Evolutionary conservation across 345 rosid species (phyloP).

Genomic region (Eucalyptus cloeziana): DNA sequence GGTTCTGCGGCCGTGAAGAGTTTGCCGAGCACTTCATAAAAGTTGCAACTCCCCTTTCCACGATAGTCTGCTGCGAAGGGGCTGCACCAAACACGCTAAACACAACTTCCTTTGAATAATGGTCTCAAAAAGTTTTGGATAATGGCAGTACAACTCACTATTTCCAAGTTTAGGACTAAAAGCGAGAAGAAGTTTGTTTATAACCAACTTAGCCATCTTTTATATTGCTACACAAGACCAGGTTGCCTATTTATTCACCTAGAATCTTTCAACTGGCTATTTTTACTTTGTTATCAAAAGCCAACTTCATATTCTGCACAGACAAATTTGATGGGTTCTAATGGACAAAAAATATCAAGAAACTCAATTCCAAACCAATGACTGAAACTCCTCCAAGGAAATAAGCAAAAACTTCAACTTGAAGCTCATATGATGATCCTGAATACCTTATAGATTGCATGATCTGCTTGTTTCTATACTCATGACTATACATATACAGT

Average conservation of each 20-base stretch:
- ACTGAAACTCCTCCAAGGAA: not conserved
- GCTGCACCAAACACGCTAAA: not conserved
- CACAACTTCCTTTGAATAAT: not conserved
- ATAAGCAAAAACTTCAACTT: not conserved
- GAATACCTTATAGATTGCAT: not conserved
- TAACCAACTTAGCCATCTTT: not conserved
- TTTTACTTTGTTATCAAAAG: not conserved
- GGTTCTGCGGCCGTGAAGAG: not conserved
- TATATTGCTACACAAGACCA: not conserved
- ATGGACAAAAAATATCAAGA: not conserved
- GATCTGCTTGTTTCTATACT: not conserved
- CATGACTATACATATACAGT: not conserved
- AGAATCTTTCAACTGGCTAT: not conserved
- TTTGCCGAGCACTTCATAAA: not conserved
- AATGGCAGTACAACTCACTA: not conserved
- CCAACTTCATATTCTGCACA: not conserved
- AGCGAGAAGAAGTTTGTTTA: not conserved
- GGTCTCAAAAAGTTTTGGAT: not conserved
- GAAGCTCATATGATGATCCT: not conserved
- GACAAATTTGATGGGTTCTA: not conserved
- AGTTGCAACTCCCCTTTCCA: not conserved
- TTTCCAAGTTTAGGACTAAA: not conserved
- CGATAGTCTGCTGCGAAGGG: not conserved
- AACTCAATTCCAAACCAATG: not conserved
- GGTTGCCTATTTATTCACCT: not conserved